Conservation (phyloP, 2,329 filamentous ascomycete genomes). For the Ophiostoma novo-ulmi region DNA sequence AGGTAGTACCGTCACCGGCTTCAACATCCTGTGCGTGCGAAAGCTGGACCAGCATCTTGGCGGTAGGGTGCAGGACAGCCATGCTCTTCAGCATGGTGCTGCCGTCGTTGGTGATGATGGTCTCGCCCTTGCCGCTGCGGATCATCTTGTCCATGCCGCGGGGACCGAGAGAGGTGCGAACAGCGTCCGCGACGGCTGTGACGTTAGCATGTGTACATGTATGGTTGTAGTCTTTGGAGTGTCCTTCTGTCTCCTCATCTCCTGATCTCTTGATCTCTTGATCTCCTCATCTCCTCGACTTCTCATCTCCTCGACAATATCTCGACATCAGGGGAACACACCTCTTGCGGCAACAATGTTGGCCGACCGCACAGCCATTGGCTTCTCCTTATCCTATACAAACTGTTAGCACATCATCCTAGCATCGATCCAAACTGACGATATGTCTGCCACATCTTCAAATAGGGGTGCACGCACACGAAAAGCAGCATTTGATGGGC, state of each 20-base stretch:
- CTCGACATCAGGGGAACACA: conserved; percentile 38
- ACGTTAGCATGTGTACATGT: conserved; percentile 26
- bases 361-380: conserved; percentile 87
- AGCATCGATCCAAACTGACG: background rate
- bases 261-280: background rate
- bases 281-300: background rate
- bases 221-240: background rate
- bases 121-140: conserved; percentile 90
- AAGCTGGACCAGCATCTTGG: conserved; percentile 97
- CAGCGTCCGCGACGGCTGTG: conserved; percentile 89
- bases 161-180: conserved; percentile 91
- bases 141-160: conserved; percentile 99
- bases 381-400: conserved; percentile 85
- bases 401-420: conserved; percentile 21
- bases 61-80: conserved; percentile 98
- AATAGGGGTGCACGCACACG: conserved; percentile 42
- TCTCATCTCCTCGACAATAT: background rate
- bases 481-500: conserved; percentile 51
- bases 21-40: conserved; percentile 97
- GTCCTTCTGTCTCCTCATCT: background rate
- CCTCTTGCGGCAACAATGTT: conserved; percentile 97
- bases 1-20: conserved; percentile 96
- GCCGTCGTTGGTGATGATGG: conserved; percentile 98
- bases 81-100: conserved; percentile 99
- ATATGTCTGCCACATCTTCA: conserved; percentile 1